Evolutionary conservation across 371 early-diverging fungal species (phyloP), one percentile per base, ranked within the genome.

Genomic region (Massospora cicadina): DNA sequence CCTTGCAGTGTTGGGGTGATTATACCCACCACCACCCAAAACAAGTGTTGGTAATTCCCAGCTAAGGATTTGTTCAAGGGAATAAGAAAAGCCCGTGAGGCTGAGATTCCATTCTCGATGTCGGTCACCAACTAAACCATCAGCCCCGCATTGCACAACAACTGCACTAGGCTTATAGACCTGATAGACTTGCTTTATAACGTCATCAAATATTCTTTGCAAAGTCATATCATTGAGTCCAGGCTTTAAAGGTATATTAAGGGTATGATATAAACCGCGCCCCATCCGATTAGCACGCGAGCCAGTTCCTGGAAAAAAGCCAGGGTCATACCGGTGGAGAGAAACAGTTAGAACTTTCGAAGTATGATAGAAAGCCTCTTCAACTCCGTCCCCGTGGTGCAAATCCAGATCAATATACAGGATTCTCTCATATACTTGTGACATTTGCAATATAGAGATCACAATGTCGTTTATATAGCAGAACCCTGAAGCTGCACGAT

Each of bases 361-460:
- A 33, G 84, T 83, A 57, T 75, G 69, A 25, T 72, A 71, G 71
- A 92, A 95, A 0, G 94, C 94, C 55, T 86, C 79, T 69, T 89
- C 84, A 55, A 93, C 94, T 72, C 93, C 95, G 70, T 93, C 94
- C n/a, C 94, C 93, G 70, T 94, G 95, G 73, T 95, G 95, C 17
- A 90, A 77, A 71, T 94, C 95, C 23, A 94, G 75, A 70, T 95
- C 96, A 23, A 96, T 79, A 71, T 95, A 94, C 67, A 96, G 75
- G 2, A 96, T 86, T 2, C 81, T 72, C 24, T 71, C 56, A 60
- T 75, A 79, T 0, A 30, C 60, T 66, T 77, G 73, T 56, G 88
- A 82, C 31, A 95, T 77, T 66, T 84, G 84, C 65, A 87, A 72
- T 31, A 94, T 93, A 0, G 81, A 89, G 25, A 95, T 72, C 0